phyloP scores from a whole-genome alignment of 2,329 filamentous ascomycete genomes.

The Fusarium stilboides region DNA sequence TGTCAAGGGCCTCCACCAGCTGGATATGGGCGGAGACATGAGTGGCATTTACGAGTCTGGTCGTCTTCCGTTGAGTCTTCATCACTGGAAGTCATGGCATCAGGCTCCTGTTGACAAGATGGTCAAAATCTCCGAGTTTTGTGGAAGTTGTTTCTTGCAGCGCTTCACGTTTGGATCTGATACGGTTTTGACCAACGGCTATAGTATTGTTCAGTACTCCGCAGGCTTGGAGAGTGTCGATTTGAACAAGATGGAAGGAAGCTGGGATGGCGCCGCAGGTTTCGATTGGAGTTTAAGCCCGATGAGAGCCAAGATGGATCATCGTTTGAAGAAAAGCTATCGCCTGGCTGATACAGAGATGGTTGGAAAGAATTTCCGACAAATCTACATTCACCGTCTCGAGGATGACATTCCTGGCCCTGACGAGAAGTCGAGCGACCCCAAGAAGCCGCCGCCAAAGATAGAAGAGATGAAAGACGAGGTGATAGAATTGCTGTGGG shows the following conservation, averaged over 20 bases:
- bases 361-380: slow-evolving; percentile 63
- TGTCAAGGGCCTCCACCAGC: slow-evolving; percentile 69
- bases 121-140: slow-evolving; percentile 65
- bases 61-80: slow-evolving; percentile 68
- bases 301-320: slow-evolving; percentile 57
- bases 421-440: slow-evolving; percentile 53
- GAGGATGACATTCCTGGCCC: slow-evolving; percentile 51
- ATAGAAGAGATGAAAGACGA: slow-evolving; percentile 56
- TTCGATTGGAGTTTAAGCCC: slow-evolving; percentile 70
- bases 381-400: slow-evolving; percentile 68
- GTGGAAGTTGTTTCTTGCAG: slow-evolving; percentile 72
- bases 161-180: slow-evolving; percentile 66
- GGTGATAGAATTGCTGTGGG: slow-evolving; percentile 66
- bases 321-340: slow-evolving; percentile 67
- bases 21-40: slow-evolving; percentile 69
- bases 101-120: slow-evolving; percentile 65
- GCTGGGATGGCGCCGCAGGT: slow-evolving; percentile 65
- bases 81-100: slow-evolving; percentile 77
- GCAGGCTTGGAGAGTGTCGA: slow-evolving; percentile 59
- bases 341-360: slow-evolving; percentile 62
- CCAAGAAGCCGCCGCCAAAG: slow-evolving; percentile 21
- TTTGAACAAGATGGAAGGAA: slow-evolving; percentile 66
- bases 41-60: slow-evolving; percentile 74
- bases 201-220: slow-evolving; percentile 67
- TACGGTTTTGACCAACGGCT: slow-evolving; percentile 71